Evolutionary conservation across 805 yeast species (phyloP), one percentile per base, ranked within the genome.

Genomic region (Candida bentonensis): DNA sequence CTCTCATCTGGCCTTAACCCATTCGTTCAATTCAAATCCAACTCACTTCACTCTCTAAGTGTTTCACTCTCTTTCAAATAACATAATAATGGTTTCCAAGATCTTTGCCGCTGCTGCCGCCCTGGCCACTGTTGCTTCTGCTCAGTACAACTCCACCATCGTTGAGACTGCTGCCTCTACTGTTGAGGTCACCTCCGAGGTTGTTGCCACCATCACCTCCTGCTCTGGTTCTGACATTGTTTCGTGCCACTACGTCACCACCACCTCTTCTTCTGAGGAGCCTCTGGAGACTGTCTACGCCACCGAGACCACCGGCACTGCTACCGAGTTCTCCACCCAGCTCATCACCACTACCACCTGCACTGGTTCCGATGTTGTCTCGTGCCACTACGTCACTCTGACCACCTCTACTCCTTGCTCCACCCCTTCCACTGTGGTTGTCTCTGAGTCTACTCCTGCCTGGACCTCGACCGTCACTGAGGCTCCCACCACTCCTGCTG

Each of bases 321-420:
- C 42, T 41, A 49, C 42, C 40, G 51, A 68, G 67, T 30, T 54
- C 53, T 34, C 53, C 61, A 42, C 65, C 68, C 44, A 54, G 21
- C 13, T 44, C 15, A 50, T 49, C 44, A 51, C 52, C 43, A 40
- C 47, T 64, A 23, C 65, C 56, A 22, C 62, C 65, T 48, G 58
- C 59, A 30, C 57, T 53, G 49, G 58, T 57, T 45, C 49, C 42
- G 40, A 50, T 44, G 46, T 45, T 41, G 51, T 44, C 27, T 43
- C 48, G 21, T 47, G 52, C 44, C 52, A 49, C 48, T 44, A 41
- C 47, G 42, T 51, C 34, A 49, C 55, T 47, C 22, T 40, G 26
- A 36, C 49, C 39, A 13, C 51, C 30, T 9, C 40, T 13, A 22
- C 42, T 26, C 40, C 47, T 21, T 21, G 30, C 27, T 20, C 41